Base-by-base conservation (phyloP, 2,329 filamentous ascomycete species). In the Aspergillus sp. region DNA sequence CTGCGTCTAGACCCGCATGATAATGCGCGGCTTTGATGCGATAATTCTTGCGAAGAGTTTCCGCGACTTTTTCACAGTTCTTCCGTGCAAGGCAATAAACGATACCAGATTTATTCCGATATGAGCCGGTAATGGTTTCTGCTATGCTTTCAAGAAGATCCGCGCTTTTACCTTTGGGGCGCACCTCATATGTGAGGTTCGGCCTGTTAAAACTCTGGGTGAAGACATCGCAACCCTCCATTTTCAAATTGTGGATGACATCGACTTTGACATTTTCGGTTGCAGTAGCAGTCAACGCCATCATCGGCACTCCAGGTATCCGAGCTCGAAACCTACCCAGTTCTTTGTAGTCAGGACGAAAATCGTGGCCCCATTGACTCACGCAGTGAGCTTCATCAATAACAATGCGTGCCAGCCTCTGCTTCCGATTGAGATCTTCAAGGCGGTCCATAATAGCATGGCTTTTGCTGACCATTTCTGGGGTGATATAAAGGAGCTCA, bases 381-480 rank as follows among this genome's bases (percentile, higher is more conserved):
- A 99, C 93, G 73, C 95, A 99, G 73, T 99, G 95, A n/a, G 95
- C 95, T 76, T 99, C 96, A 65, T 99, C 95, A 61, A 99, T 96
- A 53, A 99, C 95, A 48, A 99, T 85, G 24, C 95, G 86, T 15
- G 96, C 93, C 52, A 99, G 85, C 66, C 88, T 90, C 3, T 82
- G 79, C 50, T 85, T 85, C 13, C 75, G 74, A 71, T 96, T 83
- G n/a, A 99, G 80, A 2, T 79, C 80, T 51, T 84, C 77, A 61
- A 99, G 81, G 3, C 81, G 83, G 51, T 80, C 82, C 57, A 86
- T 78, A 72, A 98, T 89, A 2, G 78, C 77, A 42, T 81, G 73
- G 70, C 88, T 99, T 71, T 93, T 93, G 76, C 82, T 91, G 50
- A 99, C 82, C 93, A 98, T 98, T 76, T 99, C 95, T 0, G 95